phyloP scores from a whole-genome alignment of 169 alveolate genomes.

The Plasmodium berghei region DNA sequence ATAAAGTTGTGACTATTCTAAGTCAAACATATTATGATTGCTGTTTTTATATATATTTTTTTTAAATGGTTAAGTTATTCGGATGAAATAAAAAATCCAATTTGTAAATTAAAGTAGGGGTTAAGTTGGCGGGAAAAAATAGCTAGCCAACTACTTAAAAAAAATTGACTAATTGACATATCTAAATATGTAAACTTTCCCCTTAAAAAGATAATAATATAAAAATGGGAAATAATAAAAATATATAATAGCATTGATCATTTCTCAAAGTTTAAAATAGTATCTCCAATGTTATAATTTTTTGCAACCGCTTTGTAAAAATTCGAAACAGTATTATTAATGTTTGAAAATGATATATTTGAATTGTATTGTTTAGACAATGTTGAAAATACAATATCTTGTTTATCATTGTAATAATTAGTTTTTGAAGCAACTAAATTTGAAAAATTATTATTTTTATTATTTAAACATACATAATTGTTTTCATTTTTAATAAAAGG shows the following conservation, averaged over 20 bases:
- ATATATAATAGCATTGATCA: neutral
- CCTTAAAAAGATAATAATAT: too few relatives aligned
- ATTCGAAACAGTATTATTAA: conserved; percentile 51
- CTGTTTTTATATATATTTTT: too few relatives aligned
- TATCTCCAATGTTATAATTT: conserved; percentile 50
- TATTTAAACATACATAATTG: conserved; percentile 15
- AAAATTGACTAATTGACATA: too few relatives aligned
- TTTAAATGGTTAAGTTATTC: too few relatives aligned
- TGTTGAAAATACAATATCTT: conserved; percentile 24
- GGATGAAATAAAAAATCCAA: too few relatives aligned
- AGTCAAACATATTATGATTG: too few relatives aligned
- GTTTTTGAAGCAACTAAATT: neutral
- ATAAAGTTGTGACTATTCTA: too few relatives aligned
- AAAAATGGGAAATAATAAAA: too few relatives aligned
- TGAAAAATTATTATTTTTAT: conserved; percentile 17
- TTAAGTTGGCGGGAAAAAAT: too few relatives aligned
- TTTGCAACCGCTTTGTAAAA: conserved; percentile 37
- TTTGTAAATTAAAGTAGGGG: too few relatives aligned
- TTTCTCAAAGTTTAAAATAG: conserved; percentile 53
- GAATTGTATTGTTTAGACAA: conserved; percentile 49
- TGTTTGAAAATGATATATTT: conserved; percentile 49
- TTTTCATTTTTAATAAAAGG: conserved; percentile 33
- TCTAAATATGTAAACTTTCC: too few relatives aligned
- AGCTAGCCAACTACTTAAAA: too few relatives aligned
- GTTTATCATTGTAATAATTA: conserved; percentile 24